A percentile compares a stretch with the other conserved stretches of the same genome.
Evolutionary conservation across 768 basidiomycete genomes (phyloP).

Genomic region (Boletus tylopilopsis): DNA sequence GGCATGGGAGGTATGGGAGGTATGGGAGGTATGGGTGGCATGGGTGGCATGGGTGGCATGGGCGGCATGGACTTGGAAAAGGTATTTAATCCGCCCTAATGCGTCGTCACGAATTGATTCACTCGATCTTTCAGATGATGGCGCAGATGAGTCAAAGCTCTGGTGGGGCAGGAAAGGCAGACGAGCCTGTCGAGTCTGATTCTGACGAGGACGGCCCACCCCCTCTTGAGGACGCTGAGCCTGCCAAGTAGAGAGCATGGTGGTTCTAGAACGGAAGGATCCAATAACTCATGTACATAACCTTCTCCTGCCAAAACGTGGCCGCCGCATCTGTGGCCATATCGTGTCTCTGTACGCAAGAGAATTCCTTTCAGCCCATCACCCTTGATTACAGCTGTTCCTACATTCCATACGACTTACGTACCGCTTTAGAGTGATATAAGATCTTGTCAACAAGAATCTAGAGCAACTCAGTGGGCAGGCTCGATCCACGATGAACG

Average conservation of each 20-base stretch:
- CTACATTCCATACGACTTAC: no score
- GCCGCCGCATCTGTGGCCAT: neutral
- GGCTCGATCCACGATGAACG: no score
- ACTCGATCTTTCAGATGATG: conserved; percentile 37
- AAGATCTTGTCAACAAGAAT: no score
- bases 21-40: neutral
- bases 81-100: conserved; percentile 33
- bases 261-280: neutral
- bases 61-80: conserved; percentile 38
- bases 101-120: conserved; percentile 3
- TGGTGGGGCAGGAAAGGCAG: conserved; percentile 12
- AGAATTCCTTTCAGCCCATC: no score
- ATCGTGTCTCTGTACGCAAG: no score
- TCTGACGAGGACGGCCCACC: conserved; percentile 66
- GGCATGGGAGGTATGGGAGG: neutral
- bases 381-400: no score
- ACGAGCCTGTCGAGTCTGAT: conserved; percentile 32
- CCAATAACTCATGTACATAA: conserved; percentile 15
- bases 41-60: neutral
- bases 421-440: no score
- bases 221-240: conserved; percentile 69
- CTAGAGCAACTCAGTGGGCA: no score
- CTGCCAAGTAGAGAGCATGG: conserved; percentile 11
- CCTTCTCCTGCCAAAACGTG: conserved; percentile 3
- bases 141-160: conserved; percentile 28